Evolutionary conservation across 2,329 filamentous ascomycete genomes (phyloP).

Genomic region (Phaeomoniella chlamydospora): DNA sequence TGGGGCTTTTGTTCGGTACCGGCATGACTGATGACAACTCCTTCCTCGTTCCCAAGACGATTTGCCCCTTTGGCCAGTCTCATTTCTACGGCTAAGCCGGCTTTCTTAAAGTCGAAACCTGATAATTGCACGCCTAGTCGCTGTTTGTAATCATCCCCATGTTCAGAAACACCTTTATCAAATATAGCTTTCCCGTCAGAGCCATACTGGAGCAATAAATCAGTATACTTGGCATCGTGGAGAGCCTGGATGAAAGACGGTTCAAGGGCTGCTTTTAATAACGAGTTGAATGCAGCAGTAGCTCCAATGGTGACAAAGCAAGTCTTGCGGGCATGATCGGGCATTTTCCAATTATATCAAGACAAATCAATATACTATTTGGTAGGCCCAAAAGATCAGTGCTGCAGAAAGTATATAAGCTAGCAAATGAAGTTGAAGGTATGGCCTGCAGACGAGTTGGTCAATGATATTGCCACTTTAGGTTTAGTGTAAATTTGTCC

Average conservation of each 20-base stretch:
- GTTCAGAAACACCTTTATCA: slow-evolving; percentile 18
- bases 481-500: not conserved
- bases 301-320: slow-evolving; percentile 89
- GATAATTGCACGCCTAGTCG: slow-evolving; percentile 34
- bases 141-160: slow-evolving; percentile 11
- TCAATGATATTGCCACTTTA: not conserved
- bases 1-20: slow-evolving; percentile 36
- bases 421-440: no score
- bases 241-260: slow-evolving; percentile 50
- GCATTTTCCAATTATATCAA: not conserved
- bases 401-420: not conserved
- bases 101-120: slow-evolving; percentile 51
- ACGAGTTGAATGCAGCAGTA: slow-evolving; percentile 64
- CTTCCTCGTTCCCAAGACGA: slow-evolving; percentile 28
- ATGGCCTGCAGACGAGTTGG: no score
- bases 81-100: slow-evolving; percentile 48
- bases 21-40: slow-evolving; percentile 77
- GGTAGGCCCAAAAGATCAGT: not conserved
- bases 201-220: slow-evolving; percentile 71
- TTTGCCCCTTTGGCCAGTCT: slow-evolving; percentile 26
- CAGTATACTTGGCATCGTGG: slow-evolving; percentile 45
- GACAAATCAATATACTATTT: not conserved
- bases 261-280: slow-evolving; percentile 53
- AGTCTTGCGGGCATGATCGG: slow-evolving; percentile 16
- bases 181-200: slow-evolving; percentile 45